Conservation (phyloP, 305 asterid genomes). For the Plantago rigida region DNA sequence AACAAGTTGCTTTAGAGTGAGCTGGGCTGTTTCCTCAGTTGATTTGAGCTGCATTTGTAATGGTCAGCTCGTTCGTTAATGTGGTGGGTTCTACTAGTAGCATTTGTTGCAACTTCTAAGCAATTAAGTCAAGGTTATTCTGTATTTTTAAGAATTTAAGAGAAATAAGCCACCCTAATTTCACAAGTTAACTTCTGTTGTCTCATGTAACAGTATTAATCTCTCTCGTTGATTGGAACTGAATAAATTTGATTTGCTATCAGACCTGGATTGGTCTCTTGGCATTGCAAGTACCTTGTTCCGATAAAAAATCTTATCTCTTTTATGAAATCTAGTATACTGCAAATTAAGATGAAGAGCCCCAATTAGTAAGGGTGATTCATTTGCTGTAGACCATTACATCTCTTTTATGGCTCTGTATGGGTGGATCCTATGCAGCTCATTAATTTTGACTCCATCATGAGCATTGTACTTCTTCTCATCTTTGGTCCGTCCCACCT, state of each 20-base stretch:
- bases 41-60: background rate
- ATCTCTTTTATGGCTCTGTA: background rate
- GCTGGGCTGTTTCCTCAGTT: background rate
- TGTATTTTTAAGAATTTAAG: background rate
- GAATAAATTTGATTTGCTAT: background rate
- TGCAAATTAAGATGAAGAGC: background rate
- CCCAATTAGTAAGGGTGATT: background rate
- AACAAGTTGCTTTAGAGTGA: background rate
- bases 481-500: background rate
- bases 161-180: background rate
- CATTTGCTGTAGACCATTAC: background rate
- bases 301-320: background rate
- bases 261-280: background rate
- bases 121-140: no score
- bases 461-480: background rate
- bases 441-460: background rate
- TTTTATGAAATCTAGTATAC: no score
- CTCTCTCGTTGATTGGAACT: background rate
- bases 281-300: background rate
- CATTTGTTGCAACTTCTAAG: background rate
- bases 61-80: background rate
- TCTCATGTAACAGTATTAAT: background rate
- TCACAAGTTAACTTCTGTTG: background rate
- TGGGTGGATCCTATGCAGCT: background rate
- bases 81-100: background rate